A percentile compares a stretch with the other conserved stretches of the same genome.
Conservation (phyloP, 225 moss, liverwort and hornwort genomes). For the Lunularia cruciata region DNA sequence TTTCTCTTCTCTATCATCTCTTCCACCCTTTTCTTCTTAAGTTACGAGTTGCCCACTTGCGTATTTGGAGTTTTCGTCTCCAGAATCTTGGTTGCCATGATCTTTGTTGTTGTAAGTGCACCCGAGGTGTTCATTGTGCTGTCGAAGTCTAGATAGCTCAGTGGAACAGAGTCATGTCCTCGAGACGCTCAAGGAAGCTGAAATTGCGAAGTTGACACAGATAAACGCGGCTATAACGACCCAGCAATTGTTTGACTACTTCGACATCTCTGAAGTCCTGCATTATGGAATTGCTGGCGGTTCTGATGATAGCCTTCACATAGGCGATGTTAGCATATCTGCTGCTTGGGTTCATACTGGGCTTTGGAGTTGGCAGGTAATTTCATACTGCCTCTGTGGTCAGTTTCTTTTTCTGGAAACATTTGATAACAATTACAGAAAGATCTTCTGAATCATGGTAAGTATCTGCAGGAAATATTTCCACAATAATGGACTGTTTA, state of each 20-base stretch:
- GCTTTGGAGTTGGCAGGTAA: conserved; percentile 50
- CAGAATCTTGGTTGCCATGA: not conserved
- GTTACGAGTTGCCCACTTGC: not conserved
- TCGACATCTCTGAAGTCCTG: conserved; percentile 37
- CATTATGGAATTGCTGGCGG: conserved; percentile 46
- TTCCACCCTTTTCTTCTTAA: not conserved
- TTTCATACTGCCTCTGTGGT: not conserved
- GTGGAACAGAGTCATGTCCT: not conserved
- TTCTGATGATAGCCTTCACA: conserved; percentile 30
- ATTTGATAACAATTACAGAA: too few relatives aligned
- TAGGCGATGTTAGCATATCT: conserved; percentile 42
- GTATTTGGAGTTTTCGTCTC: not conserved
- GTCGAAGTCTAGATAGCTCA: not conserved
- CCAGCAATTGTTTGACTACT: conserved; percentile 47
- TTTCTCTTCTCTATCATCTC: not conserved
- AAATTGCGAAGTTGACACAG: conserved; percentile 9
- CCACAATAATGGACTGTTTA: too few relatives aligned
- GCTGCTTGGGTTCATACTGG: conserved; percentile 43
- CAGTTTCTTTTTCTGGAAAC: too few relatives aligned
- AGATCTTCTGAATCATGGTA: too few relatives aligned
- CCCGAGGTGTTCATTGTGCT: not conserved
- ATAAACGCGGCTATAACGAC: conserved; percentile 46
- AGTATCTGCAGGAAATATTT: too few relatives aligned
- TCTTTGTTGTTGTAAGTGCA: not conserved
- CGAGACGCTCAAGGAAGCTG: not conserved